Evolutionary conservation across 305 asterid genomes (phyloP), one percentile per base, ranked within the genome.

Genomic region (Solanum hybrid): DNA sequence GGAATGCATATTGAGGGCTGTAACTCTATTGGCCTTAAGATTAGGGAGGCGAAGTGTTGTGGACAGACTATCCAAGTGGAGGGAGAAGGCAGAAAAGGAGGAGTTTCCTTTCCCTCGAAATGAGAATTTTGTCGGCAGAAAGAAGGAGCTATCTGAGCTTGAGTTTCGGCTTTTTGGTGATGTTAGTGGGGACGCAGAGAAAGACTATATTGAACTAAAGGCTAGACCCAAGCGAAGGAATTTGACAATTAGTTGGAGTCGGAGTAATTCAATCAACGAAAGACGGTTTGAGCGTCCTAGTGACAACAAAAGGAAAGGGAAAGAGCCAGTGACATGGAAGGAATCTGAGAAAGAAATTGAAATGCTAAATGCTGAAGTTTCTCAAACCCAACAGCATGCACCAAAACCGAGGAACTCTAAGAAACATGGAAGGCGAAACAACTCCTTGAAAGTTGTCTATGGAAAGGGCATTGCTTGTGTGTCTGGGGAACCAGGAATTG

Each of bases 141-240:
- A 94, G 93, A 95, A 92, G 91, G 99, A 96, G 93, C 88, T 97
- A 27, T 93, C 98, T 0, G 98, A 96, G 92, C 94, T 96, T 85
- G 99, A 97, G 90, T 96, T 97, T 89, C 94, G 95, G 97, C 98
- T 97, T 71, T 97, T 97, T 79, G 99, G 99, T 1, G 99, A 96
- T 76, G 97, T 95, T 36, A 93, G 96, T 79, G 97, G 96, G 35
- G 99, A 95, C 79, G 92, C 96, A 17, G 98, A 96, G 89, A 91
- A 93, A 87, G 97, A 96, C 88, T 97, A 94, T 90, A 95, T 97
- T 76, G 98, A 97, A 86, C 96, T 97, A 89, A 94, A 94, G 94
- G 95, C 97, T n/a, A 90, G 92, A 89, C 92, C 95, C 0, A 93
- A 95, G 91, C 89, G 96, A 82, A 97, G 94, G 94, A 97, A 96